Percentiles rank a stretch among this genome's conserved stretches.
Evolutionary conservation across 2,329 filamentous ascomycete genomes (phyloP).

Genomic region (Colletotrichum sidae): DNA sequence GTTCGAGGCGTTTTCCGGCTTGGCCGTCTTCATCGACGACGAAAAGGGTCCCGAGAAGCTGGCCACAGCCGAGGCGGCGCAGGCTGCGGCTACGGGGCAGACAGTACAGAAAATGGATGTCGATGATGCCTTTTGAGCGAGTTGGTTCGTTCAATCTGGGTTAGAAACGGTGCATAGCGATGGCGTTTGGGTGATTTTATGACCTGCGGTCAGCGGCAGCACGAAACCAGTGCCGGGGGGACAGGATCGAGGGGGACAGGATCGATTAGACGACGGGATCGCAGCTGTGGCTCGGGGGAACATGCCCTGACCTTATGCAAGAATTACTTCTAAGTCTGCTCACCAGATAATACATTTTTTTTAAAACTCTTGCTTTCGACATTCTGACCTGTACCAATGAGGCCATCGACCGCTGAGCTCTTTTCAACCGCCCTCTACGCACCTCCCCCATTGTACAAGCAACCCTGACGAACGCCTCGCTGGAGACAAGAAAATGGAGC

Average conservation of each 20-base stretch:
- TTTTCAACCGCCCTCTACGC: slow-evolving; percentile 41
- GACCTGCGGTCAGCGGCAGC: no score
- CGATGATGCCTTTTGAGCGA: slow-evolving; percentile 50
- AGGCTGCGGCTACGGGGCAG: slow-evolving; percentile 47
- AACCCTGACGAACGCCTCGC: slow-evolving; percentile 47
- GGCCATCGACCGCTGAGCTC: neutral
- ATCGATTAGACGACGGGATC: neutral
- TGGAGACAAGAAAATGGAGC: slow-evolving; percentile 44
- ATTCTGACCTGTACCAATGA: slow-evolving; percentile 4
- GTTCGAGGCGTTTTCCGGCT: slow-evolving; percentile 88
- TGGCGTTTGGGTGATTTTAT: slow-evolving; percentile 43
- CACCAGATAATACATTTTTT: slow-evolving; percentile 36
- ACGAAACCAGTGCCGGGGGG: no score
- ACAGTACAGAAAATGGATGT: slow-evolving; percentile 58
- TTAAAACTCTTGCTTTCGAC: slow-evolving; percentile 14
- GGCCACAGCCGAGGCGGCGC: slow-evolving; percentile 48
- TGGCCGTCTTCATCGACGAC: slow-evolving; percentile 88
- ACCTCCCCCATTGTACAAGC: slow-evolving; percentile 30
- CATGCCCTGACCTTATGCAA: slow-evolving; percentile 22
- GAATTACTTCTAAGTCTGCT: slow-evolving; percentile 37
- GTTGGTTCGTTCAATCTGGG: slow-evolving; percentile 16
- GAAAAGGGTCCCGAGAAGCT: slow-evolving; percentile 65
- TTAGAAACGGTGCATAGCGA: slow-evolving; percentile 39
- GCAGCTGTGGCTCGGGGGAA: neutral
- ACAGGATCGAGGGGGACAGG: no score